Base-by-base conservation (phyloP, 2,329 filamentous ascomycete genomes). In the Colletotrichum sp. region DNA sequence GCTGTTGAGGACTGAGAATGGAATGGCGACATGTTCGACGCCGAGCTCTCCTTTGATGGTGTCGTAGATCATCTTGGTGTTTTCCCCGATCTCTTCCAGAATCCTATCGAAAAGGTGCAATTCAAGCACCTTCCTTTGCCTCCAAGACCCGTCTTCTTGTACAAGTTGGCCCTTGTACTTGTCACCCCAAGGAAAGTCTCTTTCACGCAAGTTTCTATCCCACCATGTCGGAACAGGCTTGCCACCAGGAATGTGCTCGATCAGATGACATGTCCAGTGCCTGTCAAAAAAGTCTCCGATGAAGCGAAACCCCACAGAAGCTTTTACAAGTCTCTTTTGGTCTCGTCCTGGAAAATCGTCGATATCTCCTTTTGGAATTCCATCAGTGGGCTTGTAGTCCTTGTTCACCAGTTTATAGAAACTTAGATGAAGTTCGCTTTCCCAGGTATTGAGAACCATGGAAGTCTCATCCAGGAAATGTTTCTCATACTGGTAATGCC, bases 331-430 rank as follows among this genome's bases (percentile, higher is more conserved):
- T 16, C 3, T 3, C 13, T 39, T 57, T 9, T 16, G 21, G 0
- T 28, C 52, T 5, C 39, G 4, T 2, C 18, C 44, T 21, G 44
- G 44, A 49, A 49, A 57, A 1, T 57, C 52, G 8, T 24, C 21
- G 1, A 57, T 1, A 3, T 9, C 7, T 28, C 8, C 52, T 13
- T 6, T 57, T 5, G 52, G 21, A 28, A 28, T 57, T 10, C 44
- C 44, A 49, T 0, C n/a, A 13, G 10, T 3, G 0, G 18, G 4
- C n/a, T 1, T 3, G 4, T 59, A 59, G 2, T 28, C 3, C 55
- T 65, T 8, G 2, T 13, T 13, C 3, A 44, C 34, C 5, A 65
- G 13, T 18, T 26, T 32, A 1, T 65, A 65, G 4, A 65, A 65
- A 2, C 21, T 65, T 0, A 65, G 32, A 18, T 65, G 62, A 26